Percentiles rank a stretch among this genome's conserved stretches.
Evolutionary conservation across 1,284 basidiomycete species (phyloP).

Genomic region (Fomes fomentarius): DNA sequence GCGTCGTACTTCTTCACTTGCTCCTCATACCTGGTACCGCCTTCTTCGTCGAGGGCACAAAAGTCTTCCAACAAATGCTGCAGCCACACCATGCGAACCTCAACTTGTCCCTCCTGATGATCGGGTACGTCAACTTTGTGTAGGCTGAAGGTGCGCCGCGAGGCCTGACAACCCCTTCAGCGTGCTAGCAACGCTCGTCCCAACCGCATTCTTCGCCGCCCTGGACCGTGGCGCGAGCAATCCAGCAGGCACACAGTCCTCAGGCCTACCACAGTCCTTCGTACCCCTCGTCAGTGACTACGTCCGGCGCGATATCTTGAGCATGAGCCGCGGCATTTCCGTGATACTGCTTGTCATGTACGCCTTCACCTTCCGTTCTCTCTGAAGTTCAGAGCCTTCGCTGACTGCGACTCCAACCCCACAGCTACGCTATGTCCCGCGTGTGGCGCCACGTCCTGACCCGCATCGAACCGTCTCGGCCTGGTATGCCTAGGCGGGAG

Average conservation of each 20-base stretch:
- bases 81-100: constrained; percentile 55
- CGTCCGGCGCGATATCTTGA: constrained; percentile 48
- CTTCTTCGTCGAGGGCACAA: constrained; percentile 61
- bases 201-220: constrained; percentile 67
- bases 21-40: constrained; percentile 62
- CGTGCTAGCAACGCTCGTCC: constrained; percentile 61
- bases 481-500: no score
- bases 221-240: constrained; percentile 43
- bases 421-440: constrained; percentile 50
- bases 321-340: constrained; percentile 64
- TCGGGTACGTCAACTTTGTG: constrained; percentile 55
- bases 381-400: no score
- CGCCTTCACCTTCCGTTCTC: background rate
- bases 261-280: background rate
- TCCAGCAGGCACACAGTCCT: background rate
- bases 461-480: no score
- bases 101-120: constrained; percentile 63
- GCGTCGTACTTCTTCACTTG: constrained; percentile 65
- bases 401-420: no score
- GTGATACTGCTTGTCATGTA: constrained; percentile 63
- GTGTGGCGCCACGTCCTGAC: constrained; percentile 33
- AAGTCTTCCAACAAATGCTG: constrained; percentile 50
- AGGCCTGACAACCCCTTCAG: constrained; percentile 35
- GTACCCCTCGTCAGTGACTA: constrained; percentile 11
- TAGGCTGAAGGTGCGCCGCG: background rate